Conservation (phyloP, 257 asterid genomes). For the Capsicum chinense region DNA sequence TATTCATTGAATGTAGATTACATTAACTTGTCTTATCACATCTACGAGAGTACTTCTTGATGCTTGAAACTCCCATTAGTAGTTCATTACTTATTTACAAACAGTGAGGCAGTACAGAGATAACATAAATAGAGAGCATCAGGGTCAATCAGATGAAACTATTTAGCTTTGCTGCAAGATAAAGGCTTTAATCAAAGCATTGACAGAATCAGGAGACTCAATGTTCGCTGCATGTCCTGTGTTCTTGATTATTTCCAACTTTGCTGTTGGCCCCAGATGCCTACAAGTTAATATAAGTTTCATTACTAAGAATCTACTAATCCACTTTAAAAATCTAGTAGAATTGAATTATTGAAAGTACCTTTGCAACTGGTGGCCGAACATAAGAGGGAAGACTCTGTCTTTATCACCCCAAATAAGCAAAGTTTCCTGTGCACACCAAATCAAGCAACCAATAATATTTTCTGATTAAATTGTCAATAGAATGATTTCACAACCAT, state of each 20-base stretch:
- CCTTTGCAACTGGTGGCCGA: slow-evolving; percentile 63
- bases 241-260: slow-evolving; percentile 55
- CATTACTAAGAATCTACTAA: neutral
- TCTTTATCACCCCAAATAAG: slow-evolving; percentile 81
- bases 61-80: slow-evolving; percentile 2
- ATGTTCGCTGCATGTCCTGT: slow-evolving; percentile 73
- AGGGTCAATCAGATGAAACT: neutral
- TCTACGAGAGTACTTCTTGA: neutral
- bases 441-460: neutral
- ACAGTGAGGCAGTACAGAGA: neutral
- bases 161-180: slow-evolving; percentile 26
- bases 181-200: slow-evolving; percentile 52
- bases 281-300: slow-evolving; percentile 41
- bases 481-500: neutral
- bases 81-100: slow-evolving; percentile 25
- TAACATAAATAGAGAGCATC: neutral
- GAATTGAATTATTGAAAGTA: slow-evolving; percentile 7
- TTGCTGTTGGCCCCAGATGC: slow-evolving; percentile 54
- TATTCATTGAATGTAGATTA: neutral
- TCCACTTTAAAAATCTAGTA: neutral
- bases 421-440: slow-evolving; percentile 55
- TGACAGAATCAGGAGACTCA: slow-evolving; percentile 57
- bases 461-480: neutral
- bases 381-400: slow-evolving; percentile 61
- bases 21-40: neutral